Percentiles rank a stretch among this genome's conserved stretches.
Conservation (phyloP, 2,329 filamentous ascomycete species). For the Talaromyces piceae region DNA sequence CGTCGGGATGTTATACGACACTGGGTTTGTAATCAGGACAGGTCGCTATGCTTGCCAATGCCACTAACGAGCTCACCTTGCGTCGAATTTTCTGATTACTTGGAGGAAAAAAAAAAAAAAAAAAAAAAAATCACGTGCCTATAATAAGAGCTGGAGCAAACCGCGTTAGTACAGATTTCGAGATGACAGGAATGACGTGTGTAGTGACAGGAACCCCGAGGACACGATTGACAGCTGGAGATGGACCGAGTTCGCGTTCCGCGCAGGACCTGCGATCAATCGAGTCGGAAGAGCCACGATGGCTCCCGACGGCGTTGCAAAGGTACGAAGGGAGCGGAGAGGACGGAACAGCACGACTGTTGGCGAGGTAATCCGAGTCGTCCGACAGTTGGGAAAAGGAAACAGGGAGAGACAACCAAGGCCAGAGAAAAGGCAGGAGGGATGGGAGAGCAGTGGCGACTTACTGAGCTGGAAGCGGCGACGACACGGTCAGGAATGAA, state of each 20-base stretch:
- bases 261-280: background rate
- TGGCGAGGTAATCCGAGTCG: background rate
- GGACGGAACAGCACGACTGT: background rate
- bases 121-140: background rate
- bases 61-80: background rate
- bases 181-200: background rate
- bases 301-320: background rate
- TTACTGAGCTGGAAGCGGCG: background rate
- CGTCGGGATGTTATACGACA: background rate
- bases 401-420: too few species aligned
- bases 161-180: background rate
- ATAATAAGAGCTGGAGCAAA: background rate
- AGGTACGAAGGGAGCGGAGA: background rate
- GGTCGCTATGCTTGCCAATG: background rate
- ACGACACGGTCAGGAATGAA: background rate
- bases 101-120: too few species aligned
- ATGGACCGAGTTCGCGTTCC: too few species aligned
- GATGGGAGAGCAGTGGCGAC: background rate
- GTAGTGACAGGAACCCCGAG: background rate
- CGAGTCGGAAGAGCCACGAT: background rate
- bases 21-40: background rate
- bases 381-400: background rate
- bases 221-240: background rate
- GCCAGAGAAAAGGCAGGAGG: background rate
- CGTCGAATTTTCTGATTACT: background rate